Evolutionary conservation across 805 yeast species (phyloP).

Genomic region (Geotrichum ghanense): DNA sequence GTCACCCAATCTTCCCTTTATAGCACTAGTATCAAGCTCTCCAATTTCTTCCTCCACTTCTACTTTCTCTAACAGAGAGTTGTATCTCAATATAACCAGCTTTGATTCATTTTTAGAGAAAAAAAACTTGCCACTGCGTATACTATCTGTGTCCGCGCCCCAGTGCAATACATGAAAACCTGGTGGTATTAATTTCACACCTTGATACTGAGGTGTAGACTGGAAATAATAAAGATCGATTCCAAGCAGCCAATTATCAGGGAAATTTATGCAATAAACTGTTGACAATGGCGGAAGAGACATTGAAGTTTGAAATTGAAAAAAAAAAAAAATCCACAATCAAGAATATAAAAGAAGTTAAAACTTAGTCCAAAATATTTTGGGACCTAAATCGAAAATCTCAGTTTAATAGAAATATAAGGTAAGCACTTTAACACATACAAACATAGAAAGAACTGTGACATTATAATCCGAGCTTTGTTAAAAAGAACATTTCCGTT

Average conservation of each 20-base stretch:
- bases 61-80: slow-evolving; percentile 24
- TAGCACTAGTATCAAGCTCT: slow-evolving; percentile 23
- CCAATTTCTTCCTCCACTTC: slow-evolving; percentile 22
- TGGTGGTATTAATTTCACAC: slow-evolving; percentile 38
- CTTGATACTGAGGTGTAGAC: slow-evolving; percentile 31
- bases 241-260: slow-evolving; percentile 31
- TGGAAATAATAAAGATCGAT: slow-evolving; percentile 40
- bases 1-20: slow-evolving; percentile 22
- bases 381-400: too few species aligned
- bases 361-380: too few species aligned
- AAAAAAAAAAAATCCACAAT: too few species aligned
- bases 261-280: slow-evolving; percentile 24
- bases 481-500: too few species aligned
- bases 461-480: too few species aligned
- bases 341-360: too few species aligned
- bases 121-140: slow-evolving; percentile 30
- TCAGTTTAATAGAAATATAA: too few species aligned
- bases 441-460: too few species aligned
- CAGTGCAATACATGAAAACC: slow-evolving; percentile 50
- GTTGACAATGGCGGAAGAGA: slow-evolving; percentile 13
- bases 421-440: too few species aligned
- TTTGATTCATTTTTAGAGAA: slow-evolving; percentile 24
- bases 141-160: slow-evolving; percentile 28
- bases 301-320: slow-evolving; percentile 1
- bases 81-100: slow-evolving; percentile 30